Evolutionary conservation across 2,329 filamentous ascomycete species (phyloP).

Genomic region (Emmonsia crescens): DNA sequence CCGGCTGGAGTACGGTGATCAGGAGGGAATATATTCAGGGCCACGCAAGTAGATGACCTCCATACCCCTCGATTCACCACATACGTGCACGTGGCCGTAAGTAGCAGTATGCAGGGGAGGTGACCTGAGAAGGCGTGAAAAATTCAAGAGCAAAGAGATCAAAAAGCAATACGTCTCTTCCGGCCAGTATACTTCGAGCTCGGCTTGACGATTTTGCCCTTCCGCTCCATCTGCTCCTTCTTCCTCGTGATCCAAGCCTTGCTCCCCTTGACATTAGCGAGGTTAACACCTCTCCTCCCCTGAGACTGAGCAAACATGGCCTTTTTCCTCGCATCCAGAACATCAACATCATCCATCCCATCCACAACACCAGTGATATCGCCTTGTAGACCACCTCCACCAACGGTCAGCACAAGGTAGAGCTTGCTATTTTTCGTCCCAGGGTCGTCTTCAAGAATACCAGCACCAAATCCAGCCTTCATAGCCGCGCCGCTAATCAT

Average conservation of each 20-base stretch:
- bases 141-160: slow-evolving; percentile 13
- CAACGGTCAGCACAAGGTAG: slow-evolving; percentile 91
- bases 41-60: background rate
- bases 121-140: background rate
- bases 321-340: slow-evolving; percentile 57
- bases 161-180: slow-evolving; percentile 72
- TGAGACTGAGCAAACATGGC: slow-evolving; percentile 30
- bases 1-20: background rate
- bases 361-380: slow-evolving; percentile 87
- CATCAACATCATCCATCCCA: slow-evolving; percentile 79
- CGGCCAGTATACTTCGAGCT: slow-evolving; percentile 90
- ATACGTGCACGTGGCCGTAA: background rate
- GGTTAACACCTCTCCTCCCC: slow-evolving; percentile 40
- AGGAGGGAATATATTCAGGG: background rate
- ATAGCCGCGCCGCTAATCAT: slow-evolving; percentile 91
- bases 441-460: slow-evolving; percentile 86
- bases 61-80: background rate
- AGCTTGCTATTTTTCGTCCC: slow-evolving; percentile 94
- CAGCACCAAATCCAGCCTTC: slow-evolving; percentile 88
- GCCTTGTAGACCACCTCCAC: slow-evolving; percentile 51
- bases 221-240: slow-evolving; percentile 86
- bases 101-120: background rate
- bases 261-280: slow-evolving; percentile 38
- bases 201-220: slow-evolving; percentile 88
- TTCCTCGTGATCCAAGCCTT: slow-evolving; percentile 46